These are phyloP conservation scores for Podaxis sp. DNA, from an alignment of 768 basidiomycete genomes.

Conservation along the genomic window DNA sequence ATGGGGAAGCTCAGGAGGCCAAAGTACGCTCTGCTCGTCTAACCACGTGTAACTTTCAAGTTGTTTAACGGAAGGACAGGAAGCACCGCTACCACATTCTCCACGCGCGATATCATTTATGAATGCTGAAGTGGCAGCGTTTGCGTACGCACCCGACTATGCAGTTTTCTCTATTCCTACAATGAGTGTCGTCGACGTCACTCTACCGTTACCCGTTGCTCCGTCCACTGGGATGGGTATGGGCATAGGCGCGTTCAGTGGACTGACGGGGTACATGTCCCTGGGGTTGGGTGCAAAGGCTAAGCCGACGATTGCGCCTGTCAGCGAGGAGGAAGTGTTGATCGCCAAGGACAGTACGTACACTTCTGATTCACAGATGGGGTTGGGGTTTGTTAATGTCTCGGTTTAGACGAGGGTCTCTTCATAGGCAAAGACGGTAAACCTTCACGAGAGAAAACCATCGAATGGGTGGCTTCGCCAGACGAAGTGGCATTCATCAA, in stretches of 20 bases:
- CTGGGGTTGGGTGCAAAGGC: constrained; percentile 73
- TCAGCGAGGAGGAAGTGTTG: constrained; percentile 62
- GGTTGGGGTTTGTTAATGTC: neutral
- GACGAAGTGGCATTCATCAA: constrained; percentile 83
- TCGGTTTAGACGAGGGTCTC: constrained; percentile 58
- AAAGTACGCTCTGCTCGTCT: constrained; percentile 45
- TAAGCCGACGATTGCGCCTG: constrained; percentile 58
- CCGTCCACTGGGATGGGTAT: constrained; percentile 33
- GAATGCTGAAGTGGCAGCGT: constrained; percentile 55
- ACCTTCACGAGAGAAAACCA: constrained; percentile 40
- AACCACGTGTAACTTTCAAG: neutral
- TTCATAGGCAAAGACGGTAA: constrained; percentile 63
- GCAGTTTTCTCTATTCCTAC: constrained; percentile 68
- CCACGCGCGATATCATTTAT: constrained; percentile 83
- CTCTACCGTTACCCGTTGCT: constrained; percentile 45
- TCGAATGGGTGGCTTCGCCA: constrained; percentile 78
- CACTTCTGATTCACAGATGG: neutral
- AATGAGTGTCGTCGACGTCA: constrained; percentile 55
- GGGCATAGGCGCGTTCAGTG: constrained; percentile 76
- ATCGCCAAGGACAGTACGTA: constrained; percentile 78
- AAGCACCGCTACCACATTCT: constrained; percentile 82
- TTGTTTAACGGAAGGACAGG: constrained; percentile 42
- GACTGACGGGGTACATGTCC: constrained; percentile 83
- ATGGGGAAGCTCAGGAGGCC: constrained; percentile 72
- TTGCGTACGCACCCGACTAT: constrained; percentile 81